Percentiles rank a stretch among this genome's conserved stretches.
These are phyloP conservation scores for Plasmodium cynomolgi DNA, from an alignment of 169 alveolate genomes.

Conservation along the genomic window DNA sequence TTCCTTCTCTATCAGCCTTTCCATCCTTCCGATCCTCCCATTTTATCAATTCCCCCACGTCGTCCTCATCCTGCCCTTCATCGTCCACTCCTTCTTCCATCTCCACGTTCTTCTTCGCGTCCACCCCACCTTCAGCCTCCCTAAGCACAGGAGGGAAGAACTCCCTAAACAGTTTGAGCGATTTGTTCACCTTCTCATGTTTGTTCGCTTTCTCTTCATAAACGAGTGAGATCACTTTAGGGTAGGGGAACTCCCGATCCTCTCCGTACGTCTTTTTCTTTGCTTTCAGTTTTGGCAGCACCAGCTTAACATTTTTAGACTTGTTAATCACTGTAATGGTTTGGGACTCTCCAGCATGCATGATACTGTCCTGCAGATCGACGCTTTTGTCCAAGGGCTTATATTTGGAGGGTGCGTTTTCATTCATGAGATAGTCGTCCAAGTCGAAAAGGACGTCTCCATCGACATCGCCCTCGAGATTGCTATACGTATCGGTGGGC, in stretches of 20 bases:
- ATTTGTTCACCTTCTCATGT: conserved; percentile 26
- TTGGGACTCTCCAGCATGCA: conserved; percentile 35
- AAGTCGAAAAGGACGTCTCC: background rate
- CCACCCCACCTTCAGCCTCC: background rate
- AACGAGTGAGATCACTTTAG: conserved; percentile 24
- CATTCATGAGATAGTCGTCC: background rate
- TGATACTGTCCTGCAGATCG: conserved; percentile 18
- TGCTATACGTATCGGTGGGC: background rate
- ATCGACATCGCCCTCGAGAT: background rate
- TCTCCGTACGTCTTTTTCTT: background rate
- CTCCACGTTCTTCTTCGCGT: background rate
- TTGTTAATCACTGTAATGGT: conserved; percentile 22
- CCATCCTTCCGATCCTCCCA: background rate
- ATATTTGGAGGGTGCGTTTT: background rate
- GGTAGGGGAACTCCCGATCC: background rate
- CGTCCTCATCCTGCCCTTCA: background rate
- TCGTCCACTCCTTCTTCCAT: background rate
- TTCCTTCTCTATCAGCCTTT: background rate
- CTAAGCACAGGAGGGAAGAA: conserved; percentile 20
- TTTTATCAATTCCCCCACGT: background rate
- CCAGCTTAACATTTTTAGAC: conserved; percentile 47
- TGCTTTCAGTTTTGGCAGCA: background rate
- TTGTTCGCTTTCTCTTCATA: conserved; percentile 30
- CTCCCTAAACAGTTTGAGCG: conserved; percentile 18
- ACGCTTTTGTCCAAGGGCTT: conserved; percentile 6